Evolutionary conservation across 306 rosid species (phyloP), one percentile per base, ranked within the genome.

Genomic region (Sechiopsis laciniata): DNA sequence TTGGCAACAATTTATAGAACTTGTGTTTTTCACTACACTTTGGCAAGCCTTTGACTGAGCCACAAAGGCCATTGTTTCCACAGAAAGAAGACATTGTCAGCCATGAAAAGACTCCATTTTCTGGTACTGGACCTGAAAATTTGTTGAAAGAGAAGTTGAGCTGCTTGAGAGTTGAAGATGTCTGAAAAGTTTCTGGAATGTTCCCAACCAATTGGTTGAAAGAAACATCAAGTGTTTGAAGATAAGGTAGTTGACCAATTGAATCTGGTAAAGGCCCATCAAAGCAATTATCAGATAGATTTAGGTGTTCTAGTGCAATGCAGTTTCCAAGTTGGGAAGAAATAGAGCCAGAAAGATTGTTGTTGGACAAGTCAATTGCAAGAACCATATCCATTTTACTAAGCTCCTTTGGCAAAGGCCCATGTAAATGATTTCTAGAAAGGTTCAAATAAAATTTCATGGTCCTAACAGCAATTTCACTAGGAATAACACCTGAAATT

Each of bases 321-420:
- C 95, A 89, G 72, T 87, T 90, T 60, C 82, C 91, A n/a, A 94
- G 79, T 16, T 89, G 97, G 35, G 92, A 84, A 0, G 96, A 89
- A 71, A 94, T 84, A 40, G 78, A 74, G 20, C 89, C 84, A 1
- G 89, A 85, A 78, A 94, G 84, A 71, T 90, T 87, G 81, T 94
- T 94, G 58, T 75, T 71, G 26, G 98, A 94, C 58, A 94, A 72
- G 56, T 94, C 98, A 68, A 94, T 81, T 21, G 92, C 89, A 20
- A 87, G 85, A 21, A 94, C 88, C 98, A 94, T 90, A 50, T 90
- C 92, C 96, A 94, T 94, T 86, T 94, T 90, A 71, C 95, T 87
- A 29, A 94, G 81, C 81, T 94, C 96, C 75, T 87, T 80, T 74
- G 97, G 96, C 15, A 94, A 52, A 48, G 80, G 59, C 3, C 98